phyloP scores from a whole-genome alignment of 257 asterid genomes.

The Asclepias syriaca region DNA sequence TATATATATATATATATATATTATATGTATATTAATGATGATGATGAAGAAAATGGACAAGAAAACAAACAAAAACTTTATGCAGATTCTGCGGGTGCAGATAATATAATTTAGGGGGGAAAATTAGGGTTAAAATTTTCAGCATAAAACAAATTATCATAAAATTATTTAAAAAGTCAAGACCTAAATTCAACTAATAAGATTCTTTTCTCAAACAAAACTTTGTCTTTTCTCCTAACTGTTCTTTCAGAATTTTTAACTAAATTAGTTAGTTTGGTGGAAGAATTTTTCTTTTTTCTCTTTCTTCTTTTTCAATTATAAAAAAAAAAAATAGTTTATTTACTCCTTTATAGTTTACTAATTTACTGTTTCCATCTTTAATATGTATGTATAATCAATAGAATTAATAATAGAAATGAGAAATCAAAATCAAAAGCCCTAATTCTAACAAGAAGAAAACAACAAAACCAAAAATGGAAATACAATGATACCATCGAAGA shows the following conservation, averaged over 20 bases:
- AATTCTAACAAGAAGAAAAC: background rate
- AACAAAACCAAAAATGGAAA: background rate
- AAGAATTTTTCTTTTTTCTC: too few species aligned
- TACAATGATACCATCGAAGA: background rate
- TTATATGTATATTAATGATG: background rate
- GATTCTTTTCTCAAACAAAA: conserved; percentile 1
- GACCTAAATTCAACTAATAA: conserved; percentile 1
- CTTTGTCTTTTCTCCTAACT: background rate
- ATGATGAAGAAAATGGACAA: background rate
- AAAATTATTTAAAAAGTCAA: background rate
- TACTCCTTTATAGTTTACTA: too few species aligned
- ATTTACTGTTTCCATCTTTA: too few species aligned
- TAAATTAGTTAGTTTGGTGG: background rate
- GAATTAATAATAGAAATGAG: too few species aligned
- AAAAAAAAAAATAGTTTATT: too few species aligned
- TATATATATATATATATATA: background rate
- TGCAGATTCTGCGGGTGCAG: conserved; percentile 3
- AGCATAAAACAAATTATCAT: background rate
- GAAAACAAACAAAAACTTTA: background rate
- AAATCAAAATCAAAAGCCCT: background rate
- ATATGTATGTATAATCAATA: too few species aligned
- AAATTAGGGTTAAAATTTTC: background rate
- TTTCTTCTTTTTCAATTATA: too few species aligned
- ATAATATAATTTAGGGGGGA: background rate
- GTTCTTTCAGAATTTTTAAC: background rate